Base-by-base conservation (phyloP, 148 eudicot species). In the Persicaria tinctoria region DNA sequence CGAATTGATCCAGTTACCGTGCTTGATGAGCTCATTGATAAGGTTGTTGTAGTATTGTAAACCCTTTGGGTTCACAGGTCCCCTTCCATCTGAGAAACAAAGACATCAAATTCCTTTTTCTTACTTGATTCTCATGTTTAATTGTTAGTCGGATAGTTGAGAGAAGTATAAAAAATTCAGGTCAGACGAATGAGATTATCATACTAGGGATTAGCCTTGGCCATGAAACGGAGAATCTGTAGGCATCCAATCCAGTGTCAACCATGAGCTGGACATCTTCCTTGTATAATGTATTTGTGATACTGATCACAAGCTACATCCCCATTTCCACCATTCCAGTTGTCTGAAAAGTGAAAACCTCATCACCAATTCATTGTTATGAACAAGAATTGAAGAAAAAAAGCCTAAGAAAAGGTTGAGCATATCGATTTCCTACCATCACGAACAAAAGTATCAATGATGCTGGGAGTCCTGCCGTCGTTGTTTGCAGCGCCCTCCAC, bases 151-250 rank as follows among this genome's bases (percentile, higher is more conserved):
- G 11, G n/a, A 53, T 53, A 1, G n/a, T 53, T 23, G 27, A 23
- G 27, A 23, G 27, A 23, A 23, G 27, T 23, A 23, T 0, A 23
- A 53, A 1, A 16, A 53, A 1, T 53, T 2, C n/a, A 10, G 57
- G 2, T 10, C 57, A 53, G n/a, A 53, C n/a, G 57, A 53, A 53
- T 53, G 45, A 44, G 20, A 5, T 12, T 0, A 10, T 60, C 38
- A 6, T 78, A 87, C 90, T 73, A 1, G 90, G 90, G 48, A 85
- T 83, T 50, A 87, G 71, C 66, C 90, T 83, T 38, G 88, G 60
- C 90, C 90, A 87, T 51, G 90, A 85, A 68, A 87, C 85, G 59
- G 90, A 87, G 76, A 87, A 78, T 38, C 90, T 81, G 47, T 83
- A 87, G 46, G 85, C 86, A 20, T 87, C 86, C 51, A 87, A 76